Evolutionary conservation across 805 yeast species (phyloP), one percentile per base, ranked within the genome.

Genomic region (Starmerella floris): DNA sequence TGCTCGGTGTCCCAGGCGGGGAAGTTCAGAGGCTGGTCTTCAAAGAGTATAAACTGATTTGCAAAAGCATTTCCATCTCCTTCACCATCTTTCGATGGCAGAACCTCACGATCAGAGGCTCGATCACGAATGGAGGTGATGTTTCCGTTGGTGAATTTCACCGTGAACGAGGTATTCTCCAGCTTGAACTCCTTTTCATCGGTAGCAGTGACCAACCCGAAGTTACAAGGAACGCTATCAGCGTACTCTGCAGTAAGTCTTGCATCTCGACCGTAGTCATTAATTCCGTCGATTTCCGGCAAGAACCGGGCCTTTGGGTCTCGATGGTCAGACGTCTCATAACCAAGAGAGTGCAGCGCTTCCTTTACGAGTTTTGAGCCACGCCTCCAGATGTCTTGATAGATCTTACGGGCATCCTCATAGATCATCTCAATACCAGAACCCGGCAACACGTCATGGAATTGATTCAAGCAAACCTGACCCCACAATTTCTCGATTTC

Each of bases 1-100:
- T 85, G 69, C 58, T 88, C 98, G 0, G 97, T 88, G 59, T 88
- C 98, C 98, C 98, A 88, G 1, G 97, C 97, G 35, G 84, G 95
- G 77, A 77, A 88, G 43, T 72, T 78, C 55, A 83, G 66, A 9
- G 98, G 98, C 49, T 83, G 81, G 59, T 91, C 98, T 51, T 87
- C 87, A 55, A 81, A 81, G 44, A 91, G 57, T 1, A 84, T 76
- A 50, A 76, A 76, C 59, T 82, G 94, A 54, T 85, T 84, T 16
- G 87, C 95, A 51, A 76, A 76, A 11, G 15, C 8, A 41, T 31
- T 31, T 6, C n/a, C 31, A 6, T 13, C 31, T 8, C 21, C 20
- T n/a, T 30, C 17, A 26, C 26, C 23, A 4, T 63, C 65, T 4
- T 79, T 76, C 1, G 70, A 62, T 45, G 80, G 83, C 41, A 91